Base-by-base conservation (phyloP, 2,329 filamentous ascomycete species). In the Lachnellula hyalina region DNA sequence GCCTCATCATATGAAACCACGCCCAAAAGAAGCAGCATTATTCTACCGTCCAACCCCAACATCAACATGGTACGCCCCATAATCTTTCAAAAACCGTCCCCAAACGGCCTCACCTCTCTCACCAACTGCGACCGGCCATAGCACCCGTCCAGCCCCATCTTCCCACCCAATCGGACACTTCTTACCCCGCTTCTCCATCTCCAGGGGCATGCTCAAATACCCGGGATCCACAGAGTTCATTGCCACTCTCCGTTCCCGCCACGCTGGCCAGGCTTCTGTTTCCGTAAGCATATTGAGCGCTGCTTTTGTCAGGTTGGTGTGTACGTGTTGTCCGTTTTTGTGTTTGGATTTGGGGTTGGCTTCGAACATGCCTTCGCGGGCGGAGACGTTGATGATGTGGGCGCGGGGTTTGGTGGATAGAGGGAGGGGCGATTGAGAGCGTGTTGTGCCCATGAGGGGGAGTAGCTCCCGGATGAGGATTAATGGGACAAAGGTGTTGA, bases 251-350 rank as follows among this genome's bases (percentile, higher is more conserved):
- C 51, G 41, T 25, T 48, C 25, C 11, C 46, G 49, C 59, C 59
- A 61, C 6, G 59, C 53, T 11, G 55, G 52, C 23, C 34, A 49
- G 17, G 54, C 57, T 53, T 61, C 59, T 0, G 59, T 61, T 15
- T 61, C 59, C 1, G 57, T 61, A 2, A 61, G 32, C 59, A 61
- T 61, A n/a, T 61, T 61, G 15, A 61, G 49, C 11, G 59, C 57
- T 7, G 57, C 59, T 53, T 61, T 61, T n/a, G 59, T 49, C 9
- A 61, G 47, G 34, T 61, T 61, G 0, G 59, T 61, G 40, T 61
- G 59, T 2, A 60, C 57, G n/a, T 61, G 57, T 21, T 56, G 46
- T 8, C 59, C 59, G 1, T 53, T 52, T 40, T 61, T 60, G 11
- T 47, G 21, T 3, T 36, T 34, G 2, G 53, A 52, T 5, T 17